These are phyloP conservation scores for Lecanicillium sp. DNA, from an alignment of 2,329 filamentous ascomycete genomes.

Conservation along the genomic window DNA sequence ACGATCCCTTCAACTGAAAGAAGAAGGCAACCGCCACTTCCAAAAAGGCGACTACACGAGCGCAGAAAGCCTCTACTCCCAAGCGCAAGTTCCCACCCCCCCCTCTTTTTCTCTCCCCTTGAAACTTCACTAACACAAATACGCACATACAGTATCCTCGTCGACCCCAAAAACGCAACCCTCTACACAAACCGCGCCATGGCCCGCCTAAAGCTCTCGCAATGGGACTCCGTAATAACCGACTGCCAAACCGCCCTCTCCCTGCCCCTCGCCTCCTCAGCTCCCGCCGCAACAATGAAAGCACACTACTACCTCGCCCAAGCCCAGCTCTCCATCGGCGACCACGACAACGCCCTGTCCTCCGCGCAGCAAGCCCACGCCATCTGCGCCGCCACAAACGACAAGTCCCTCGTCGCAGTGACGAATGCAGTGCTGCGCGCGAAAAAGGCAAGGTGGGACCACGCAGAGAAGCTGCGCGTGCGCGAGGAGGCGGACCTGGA, in stretches of 20 bases:
- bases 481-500: constrained; percentile 51
- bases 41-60: constrained; percentile 52
- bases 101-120: not conserved
- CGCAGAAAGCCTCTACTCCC: constrained; percentile 63
- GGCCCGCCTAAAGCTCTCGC: constrained; percentile 63
- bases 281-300: constrained; percentile 61
- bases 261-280: constrained; percentile 40
- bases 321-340: constrained; percentile 62
- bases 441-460: constrained; percentile 82
- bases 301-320: constrained; percentile 77
- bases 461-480: constrained; percentile 53
- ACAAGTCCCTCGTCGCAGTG: constrained; percentile 61
- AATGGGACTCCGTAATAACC: constrained; percentile 65
- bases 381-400: constrained; percentile 53
- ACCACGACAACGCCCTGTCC: constrained; percentile 61
- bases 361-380: constrained; percentile 66
- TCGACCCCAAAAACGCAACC: constrained; percentile 66
- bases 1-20: constrained; percentile 36
- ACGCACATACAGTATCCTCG: constrained; percentile 52
- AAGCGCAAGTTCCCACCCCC: constrained; percentile 44
- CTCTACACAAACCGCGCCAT: constrained; percentile 89
- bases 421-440: constrained; percentile 67
- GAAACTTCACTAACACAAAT: too few species aligned
- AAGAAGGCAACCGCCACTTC: constrained; percentile 58
- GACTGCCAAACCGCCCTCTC: constrained; percentile 72